Conservation (phyloP, 2,329 filamentous ascomycete species). For the Phialophora verrucosa region DNA sequence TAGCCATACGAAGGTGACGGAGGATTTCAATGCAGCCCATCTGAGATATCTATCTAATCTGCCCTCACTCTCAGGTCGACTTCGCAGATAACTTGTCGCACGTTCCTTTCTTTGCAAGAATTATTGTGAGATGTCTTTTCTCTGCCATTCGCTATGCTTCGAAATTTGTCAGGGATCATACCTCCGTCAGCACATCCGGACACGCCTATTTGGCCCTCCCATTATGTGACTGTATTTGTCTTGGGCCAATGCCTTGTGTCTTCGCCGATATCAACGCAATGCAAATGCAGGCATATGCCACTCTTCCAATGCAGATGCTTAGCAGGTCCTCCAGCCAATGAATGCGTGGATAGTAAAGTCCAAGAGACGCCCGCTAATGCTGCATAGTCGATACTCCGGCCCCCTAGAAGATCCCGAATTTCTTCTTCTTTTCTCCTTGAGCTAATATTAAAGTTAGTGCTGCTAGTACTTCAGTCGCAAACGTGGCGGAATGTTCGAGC, state of each 20-base stretch:
- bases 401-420: slow-evolving; percentile 41
- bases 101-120: background rate
- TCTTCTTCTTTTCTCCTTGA: slow-evolving; percentile 41
- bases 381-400: background rate
- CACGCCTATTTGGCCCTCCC: background rate
- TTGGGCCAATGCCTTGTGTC: background rate
- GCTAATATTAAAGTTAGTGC: slow-evolving; percentile 21
- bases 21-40: slow-evolving; percentile 7
- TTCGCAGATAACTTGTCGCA: background rate
- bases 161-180: slow-evolving; percentile 1
- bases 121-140: slow-evolving; percentile 6
- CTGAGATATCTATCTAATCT: slow-evolving; percentile 5
- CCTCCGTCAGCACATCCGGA: background rate
- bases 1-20: background rate
- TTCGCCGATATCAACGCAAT: background rate
- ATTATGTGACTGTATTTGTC: background rate
- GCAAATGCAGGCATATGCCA: background rate
- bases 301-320: slow-evolving; percentile 3
- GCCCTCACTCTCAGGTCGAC: background rate
- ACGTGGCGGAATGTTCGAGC: slow-evolving; percentile 9
- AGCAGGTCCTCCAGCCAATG: background rate
- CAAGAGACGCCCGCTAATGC: background rate
- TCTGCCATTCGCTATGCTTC: slow-evolving; percentile 2
- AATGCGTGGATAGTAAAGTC: slow-evolving; percentile 1
- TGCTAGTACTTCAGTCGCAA: slow-evolving; percentile 2